A percentile compares a stretch with the other conserved stretches of the same genome.
Conservation (phyloP, 2,329 filamentous ascomycete species). For the Rutstroemia sp. region DNA sequence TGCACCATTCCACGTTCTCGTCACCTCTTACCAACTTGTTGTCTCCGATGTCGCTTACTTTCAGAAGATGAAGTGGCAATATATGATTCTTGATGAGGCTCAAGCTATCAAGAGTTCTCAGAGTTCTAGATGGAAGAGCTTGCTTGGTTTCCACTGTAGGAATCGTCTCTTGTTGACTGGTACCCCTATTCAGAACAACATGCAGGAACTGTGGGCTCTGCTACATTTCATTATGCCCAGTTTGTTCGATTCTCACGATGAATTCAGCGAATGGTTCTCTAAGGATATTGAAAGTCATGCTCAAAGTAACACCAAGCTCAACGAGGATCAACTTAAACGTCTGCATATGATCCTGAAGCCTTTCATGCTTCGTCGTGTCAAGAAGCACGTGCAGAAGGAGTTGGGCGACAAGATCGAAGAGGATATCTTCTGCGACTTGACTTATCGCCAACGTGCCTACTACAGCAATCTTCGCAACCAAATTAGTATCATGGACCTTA, state of each 20-base stretch:
- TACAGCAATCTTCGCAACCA: constrained; percentile 91
- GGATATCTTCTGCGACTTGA: constrained; percentile 94
- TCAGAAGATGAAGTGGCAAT: constrained; percentile 99
- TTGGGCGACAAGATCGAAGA: constrained; percentile 97
- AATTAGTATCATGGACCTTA: constrained; percentile 97
- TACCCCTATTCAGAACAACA: constrained; percentile 99
- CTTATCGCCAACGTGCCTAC: constrained; percentile 89
- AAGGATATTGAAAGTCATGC: constrained; percentile 97
- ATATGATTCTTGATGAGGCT: constrained; percentile 98
- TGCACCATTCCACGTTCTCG: constrained; percentile 88
- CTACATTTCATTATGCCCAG: constrained; percentile 99
- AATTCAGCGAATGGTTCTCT: constrained; percentile 91
- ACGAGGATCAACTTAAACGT: constrained; percentile 94
- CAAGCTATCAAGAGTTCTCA: constrained; percentile 98
- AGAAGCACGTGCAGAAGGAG: constrained; percentile 99
- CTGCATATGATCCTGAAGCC: constrained; percentile 98
- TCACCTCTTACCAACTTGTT: constrained; percentile 96
- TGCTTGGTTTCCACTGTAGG: constrained; percentile 89
- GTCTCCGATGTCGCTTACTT: constrained; percentile 96
- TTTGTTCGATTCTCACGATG: constrained; percentile 88
- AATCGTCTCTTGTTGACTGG: constrained; percentile 91
- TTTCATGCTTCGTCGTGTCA: constrained; percentile 98
- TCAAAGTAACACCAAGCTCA: constrained; percentile 98
- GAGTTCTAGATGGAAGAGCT: constrained; percentile 93
- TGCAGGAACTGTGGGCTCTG: constrained; percentile 97